Conservation (phyloP, 2,329 filamentous ascomycete species). For the Monosporascus sp. region DNA sequence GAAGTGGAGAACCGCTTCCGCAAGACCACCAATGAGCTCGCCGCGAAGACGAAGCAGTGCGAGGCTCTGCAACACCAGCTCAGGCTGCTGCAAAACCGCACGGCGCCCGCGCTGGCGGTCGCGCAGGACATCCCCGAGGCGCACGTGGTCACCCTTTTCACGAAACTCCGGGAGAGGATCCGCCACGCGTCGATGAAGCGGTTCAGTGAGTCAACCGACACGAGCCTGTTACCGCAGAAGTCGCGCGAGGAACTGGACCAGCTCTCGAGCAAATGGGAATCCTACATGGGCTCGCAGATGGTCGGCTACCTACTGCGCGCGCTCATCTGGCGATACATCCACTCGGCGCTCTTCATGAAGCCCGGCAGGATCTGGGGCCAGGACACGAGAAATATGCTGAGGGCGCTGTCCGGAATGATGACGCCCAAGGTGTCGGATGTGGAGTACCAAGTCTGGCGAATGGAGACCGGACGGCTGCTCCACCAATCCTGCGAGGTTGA, state of each 20-base stretch:
- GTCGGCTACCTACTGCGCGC: conserved; percentile 22
- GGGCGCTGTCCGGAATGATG: conserved; percentile 8
- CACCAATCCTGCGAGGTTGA: conserved; percentile 13
- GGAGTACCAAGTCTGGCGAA: conserved; percentile 16
- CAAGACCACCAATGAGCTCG: conserved; percentile 7
- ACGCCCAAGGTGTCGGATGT: conserved; percentile 5
- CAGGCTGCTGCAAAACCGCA: background rate
- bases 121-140: conserved; percentile 12
- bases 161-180: conserved; percentile 15
- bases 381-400: conserved; percentile 11
- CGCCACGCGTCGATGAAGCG: conserved; percentile 12
- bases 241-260: conserved; percentile 14
- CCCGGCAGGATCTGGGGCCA: conserved; percentile 18
- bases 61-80: conserved; percentile 10
- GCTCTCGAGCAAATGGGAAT: conserved; percentile 21
- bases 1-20: conserved; percentile 12
- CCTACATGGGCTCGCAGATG: conserved; percentile 14
- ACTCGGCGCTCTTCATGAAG: conserved; percentile 16
- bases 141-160: conserved; percentile 13
- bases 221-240: conserved; percentile 10
- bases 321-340: conserved; percentile 24
- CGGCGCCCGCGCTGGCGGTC: background rate
- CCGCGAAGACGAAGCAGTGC: conserved; percentile 13
- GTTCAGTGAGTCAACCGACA: conserved; percentile 12
- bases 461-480: conserved; percentile 16